Base-by-base conservation (phyloP, 1,284 basidiomycete species). In the Trichosporon asahii region DNA sequence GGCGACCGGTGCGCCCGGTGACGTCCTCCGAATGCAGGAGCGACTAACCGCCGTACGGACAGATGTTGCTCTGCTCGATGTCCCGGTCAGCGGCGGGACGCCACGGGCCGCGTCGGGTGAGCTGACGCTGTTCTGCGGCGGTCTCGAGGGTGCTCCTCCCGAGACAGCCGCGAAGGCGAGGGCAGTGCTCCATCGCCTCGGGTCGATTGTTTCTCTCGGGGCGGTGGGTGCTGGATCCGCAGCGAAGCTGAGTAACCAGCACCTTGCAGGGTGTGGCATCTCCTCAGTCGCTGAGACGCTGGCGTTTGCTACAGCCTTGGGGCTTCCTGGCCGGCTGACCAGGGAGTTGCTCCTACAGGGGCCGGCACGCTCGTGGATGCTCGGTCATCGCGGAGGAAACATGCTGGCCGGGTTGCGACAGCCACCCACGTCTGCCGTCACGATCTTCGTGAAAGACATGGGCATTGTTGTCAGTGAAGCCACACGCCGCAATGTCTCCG, bases 51-150 rank as follows among this genome's bases (percentile, higher is more conserved):
- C 66, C 1, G 66, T 72, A 0, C 71, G 76, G 15, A 40, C 71
- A 35, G 79, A 81, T 63, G 70, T 78, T 0, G 33, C 33, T 9
- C 72, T 80, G 5, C 67, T 81, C 44, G 80, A 81, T 70, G 72
- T 72, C 18, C 80, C 80, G 3, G 79, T 81, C 2, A 80, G 79
- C 0, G 80, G 80, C 4, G 79, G 76, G 0, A 73, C 74, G 1
- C 66, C 72, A 3, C 77, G 80, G 23, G 78, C 80, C 0, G 78
- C 75, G 6, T 61, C 69, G 7, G 80, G 80, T 33, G 77, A 77
- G 49, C 73, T 81, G 15, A 79, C 74, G 40, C 75, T 81, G 69
- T 75, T 80, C 68, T 73, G 72, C 46, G 73, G 73, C 11, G 78
- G 78, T 0, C 67, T 74, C 3, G 70, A 76, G 1, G 65, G 64